Evolutionary conservation across 495 filamentous ascomycete genomes (phyloP).

Genomic region (Tricharina praecox): DNA sequence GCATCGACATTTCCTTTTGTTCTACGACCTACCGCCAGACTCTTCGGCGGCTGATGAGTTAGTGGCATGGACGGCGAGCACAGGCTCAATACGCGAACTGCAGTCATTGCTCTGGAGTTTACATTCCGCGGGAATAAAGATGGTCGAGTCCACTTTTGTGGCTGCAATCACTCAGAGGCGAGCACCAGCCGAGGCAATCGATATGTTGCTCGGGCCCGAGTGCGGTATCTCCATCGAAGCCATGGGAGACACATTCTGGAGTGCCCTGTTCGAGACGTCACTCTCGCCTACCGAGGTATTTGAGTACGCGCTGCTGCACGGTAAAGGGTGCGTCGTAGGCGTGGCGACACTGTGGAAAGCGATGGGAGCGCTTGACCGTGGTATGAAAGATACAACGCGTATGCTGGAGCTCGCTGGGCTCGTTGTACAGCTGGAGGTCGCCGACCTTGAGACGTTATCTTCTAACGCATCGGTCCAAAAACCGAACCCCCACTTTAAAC

Average conservation of each 20-base stretch:
- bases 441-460: neutral
- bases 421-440: slow-evolving; percentile 4
- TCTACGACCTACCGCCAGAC: slow-evolving; percentile 12
- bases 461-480: too few species aligned
- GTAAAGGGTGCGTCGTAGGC: slow-evolving; percentile 13
- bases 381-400: slow-evolving; percentile 9
- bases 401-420: slow-evolving; percentile 14
- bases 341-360: slow-evolving; percentile 12
- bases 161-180: slow-evolving; percentile 9
- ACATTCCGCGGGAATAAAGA: slow-evolving; percentile 2
- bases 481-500: neutral
- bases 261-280: slow-evolving; percentile 4
- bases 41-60: slow-evolving; percentile 14
- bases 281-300: slow-evolving; percentile 14
- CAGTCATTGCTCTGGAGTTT: slow-evolving; percentile 12
- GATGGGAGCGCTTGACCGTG: slow-evolving; percentile 11
- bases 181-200: slow-evolving; percentile 18
- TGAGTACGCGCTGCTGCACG: slow-evolving; percentile 13
- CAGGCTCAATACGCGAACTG: slow-evolving; percentile 13
- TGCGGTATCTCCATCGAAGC: slow-evolving; percentile 8
- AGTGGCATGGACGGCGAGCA: slow-evolving; percentile 13
- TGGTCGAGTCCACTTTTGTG: slow-evolving; percentile 13
- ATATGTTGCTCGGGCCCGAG: slow-evolving; percentile 14
- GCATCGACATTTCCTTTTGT: slow-evolving; percentile 18
- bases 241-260: slow-evolving; percentile 23